Percentiles rank a stretch among this genome's conserved stretches.
These are phyloP conservation scores for Pisolithus thermaeus DNA, from an alignment of 1,284 basidiomycete species.

Conservation along the genomic window DNA sequence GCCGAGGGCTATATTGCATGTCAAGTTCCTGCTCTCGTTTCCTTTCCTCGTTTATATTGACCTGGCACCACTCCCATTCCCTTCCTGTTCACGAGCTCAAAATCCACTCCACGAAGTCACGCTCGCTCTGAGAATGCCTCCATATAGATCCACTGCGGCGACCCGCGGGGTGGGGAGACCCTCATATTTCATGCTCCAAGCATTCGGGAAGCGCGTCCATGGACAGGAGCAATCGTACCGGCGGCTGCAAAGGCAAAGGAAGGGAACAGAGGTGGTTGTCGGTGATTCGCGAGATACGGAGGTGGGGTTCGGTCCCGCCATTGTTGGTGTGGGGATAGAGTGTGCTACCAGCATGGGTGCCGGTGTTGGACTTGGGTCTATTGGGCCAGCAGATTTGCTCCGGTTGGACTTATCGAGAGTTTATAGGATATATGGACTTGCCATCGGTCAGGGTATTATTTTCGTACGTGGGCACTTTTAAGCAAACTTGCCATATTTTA, in stretches of 20 bases:
- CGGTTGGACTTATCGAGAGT: too few species aligned
- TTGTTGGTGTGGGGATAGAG: not conserved
- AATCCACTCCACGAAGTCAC: conserved; percentile 43
- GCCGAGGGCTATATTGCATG: conserved; percentile 69
- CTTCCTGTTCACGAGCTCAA: conserved; percentile 64
- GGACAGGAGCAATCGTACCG: conserved; percentile 49
- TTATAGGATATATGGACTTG: not conserved
- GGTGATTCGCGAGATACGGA: not conserved
- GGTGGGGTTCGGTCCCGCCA: not conserved
- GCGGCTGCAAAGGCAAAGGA: conserved; percentile 35
- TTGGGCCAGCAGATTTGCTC: not conserved
- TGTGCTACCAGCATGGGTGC: not conserved
- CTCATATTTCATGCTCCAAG: conserved; percentile 59
- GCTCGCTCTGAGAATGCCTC: conserved; percentile 50
- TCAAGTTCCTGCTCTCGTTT: conserved; percentile 38
- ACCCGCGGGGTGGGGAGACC: conserved; percentile 70
- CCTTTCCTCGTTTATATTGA: not conserved
- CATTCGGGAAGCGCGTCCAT: conserved; percentile 59
- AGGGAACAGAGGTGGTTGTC: conserved; percentile 9
- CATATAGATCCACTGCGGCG: conserved; percentile 61
- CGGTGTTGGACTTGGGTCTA: not conserved
- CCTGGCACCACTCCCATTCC: conserved; percentile 37
- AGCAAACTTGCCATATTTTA: too few species aligned
- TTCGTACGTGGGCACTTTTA: too few species aligned
- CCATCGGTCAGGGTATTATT: too few species aligned